phyloP scores from a whole-genome alignment of 306 rosid genomes.

The Rosa lucieae region DNA sequence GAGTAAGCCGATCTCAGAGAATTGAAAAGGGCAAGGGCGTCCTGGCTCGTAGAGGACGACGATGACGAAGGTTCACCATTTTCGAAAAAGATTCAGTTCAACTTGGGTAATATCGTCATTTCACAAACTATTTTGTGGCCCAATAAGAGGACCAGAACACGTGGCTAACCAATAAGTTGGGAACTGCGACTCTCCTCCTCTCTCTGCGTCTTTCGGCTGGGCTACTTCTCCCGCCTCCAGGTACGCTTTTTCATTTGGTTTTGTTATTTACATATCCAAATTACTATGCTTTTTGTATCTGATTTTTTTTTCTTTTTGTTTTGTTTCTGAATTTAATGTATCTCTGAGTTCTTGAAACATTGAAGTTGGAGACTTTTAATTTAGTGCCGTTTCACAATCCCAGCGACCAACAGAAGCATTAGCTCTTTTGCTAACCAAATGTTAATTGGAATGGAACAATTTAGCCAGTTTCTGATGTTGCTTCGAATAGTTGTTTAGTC shows the following conservation, averaged over 20 bases:
- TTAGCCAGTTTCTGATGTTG: no score
- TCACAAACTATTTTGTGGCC: not conserved
- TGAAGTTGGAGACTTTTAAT: no score
- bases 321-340: no score
- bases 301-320: no score
- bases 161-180: not conserved
- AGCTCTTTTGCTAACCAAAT: no score
- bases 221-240: not conserved
- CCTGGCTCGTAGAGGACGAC: conserved; percentile 48
- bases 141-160: not conserved
- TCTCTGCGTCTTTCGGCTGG: not conserved
- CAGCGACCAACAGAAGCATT: no score
- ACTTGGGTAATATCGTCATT: not conserved
- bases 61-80: conserved; percentile 13
- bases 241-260: not conserved
- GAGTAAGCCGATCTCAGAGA: conserved; percentile 79
- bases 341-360: no score
- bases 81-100: not conserved
- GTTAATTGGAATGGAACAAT: no score
- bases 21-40: conserved; percentile 65
- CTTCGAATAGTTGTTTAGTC: no score
- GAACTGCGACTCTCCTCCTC: no score
- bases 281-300: no score
- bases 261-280: not conserved
- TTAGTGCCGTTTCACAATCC: no score